These are phyloP conservation scores for Stephanodiscus minutulus DNA, from an alignment of 108 stramenopile genomes.

Conservation along the genomic window DNA sequence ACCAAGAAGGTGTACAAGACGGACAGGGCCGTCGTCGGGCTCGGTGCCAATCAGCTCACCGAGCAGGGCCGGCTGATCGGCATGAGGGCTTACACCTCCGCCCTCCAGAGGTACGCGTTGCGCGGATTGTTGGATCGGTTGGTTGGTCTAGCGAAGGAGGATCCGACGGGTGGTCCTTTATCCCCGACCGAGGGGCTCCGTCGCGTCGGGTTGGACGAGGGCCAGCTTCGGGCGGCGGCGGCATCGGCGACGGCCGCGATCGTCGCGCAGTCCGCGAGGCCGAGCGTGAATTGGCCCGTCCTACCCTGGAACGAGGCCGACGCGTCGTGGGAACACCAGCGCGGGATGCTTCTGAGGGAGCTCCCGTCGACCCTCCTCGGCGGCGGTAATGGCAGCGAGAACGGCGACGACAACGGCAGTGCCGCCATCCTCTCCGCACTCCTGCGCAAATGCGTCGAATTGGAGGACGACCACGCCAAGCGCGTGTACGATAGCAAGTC, in stretches of 20 bases:
- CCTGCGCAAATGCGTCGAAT: constrained; percentile 47
- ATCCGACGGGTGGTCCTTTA: not conserved
- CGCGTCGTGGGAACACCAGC: constrained; percentile 63
- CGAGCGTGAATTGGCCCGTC: constrained; percentile 55
- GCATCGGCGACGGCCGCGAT: not conserved
- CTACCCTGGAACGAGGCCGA: constrained; percentile 72
- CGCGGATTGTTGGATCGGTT: constrained; percentile 61
- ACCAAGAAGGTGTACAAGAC: constrained; percentile 31
- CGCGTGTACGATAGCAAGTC: constrained; percentile 69
- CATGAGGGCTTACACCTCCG: constrained; percentile 74
- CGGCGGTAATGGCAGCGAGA: not conserved
- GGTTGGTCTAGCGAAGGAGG: constrained; percentile 2
- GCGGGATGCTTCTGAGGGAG: constrained; percentile 52
- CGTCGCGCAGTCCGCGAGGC: not conserved
- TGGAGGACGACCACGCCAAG: constrained; percentile 69
- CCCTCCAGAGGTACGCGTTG: constrained; percentile 77
- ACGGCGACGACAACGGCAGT: not conserved
- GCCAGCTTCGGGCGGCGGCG: not conserved
- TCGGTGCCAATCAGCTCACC: constrained; percentile 69
- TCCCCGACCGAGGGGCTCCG: constrained; percentile 8
- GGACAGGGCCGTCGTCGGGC: constrained; percentile 53
- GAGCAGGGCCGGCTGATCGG: constrained; percentile 62
- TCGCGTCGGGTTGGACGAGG: constrained; percentile 31
- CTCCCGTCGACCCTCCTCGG: constrained; percentile 45
- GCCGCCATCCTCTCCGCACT: constrained; percentile 20